phyloP scores from a whole-genome alignment of 768 basidiomycete genomes.

The Cyathus striatus region DNA sequence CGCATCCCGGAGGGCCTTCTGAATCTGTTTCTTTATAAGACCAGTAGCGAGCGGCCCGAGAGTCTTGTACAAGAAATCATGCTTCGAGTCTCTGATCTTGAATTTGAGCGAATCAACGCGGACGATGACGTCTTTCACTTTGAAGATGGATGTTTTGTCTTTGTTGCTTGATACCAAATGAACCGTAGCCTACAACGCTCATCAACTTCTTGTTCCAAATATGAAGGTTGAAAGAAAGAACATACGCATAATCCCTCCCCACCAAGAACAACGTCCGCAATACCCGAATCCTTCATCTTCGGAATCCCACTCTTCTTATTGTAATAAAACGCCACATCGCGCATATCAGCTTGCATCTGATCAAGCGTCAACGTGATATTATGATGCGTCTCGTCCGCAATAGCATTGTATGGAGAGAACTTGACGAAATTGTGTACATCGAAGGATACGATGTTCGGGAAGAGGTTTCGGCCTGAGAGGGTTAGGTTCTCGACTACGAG shows the following conservation, averaged over 20 bases:
- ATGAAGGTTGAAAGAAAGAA: constrained; percentile 8
- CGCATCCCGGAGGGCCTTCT: constrained; percentile 53
- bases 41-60: constrained; percentile 74
- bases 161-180: constrained; percentile 50
- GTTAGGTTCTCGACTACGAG: constrained; percentile 54
- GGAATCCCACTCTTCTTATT: constrained; percentile 80
- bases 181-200: constrained; percentile 41
- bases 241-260: constrained; percentile 76
- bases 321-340: constrained; percentile 91
- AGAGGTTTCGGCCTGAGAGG: constrained; percentile 42
- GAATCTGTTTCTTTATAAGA: constrained; percentile 72
- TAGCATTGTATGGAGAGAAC: constrained; percentile 74
- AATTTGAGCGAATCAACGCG: constrained; percentile 88
- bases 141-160: constrained; percentile 68
- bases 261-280: constrained; percentile 82
- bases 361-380: constrained; percentile 68
- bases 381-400: constrained; percentile 59
- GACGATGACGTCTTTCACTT: constrained; percentile 64
- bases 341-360: constrained; percentile 92
- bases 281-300: constrained; percentile 74
- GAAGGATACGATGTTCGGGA: constrained; percentile 30
- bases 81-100: constrained; percentile 86
- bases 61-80: constrained; percentile 85
- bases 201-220: background rate
- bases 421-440: constrained; percentile 81